Conservation (phyloP, 2,329 filamentous ascomycete species). For the Dichotomopilus funicola region DNA sequence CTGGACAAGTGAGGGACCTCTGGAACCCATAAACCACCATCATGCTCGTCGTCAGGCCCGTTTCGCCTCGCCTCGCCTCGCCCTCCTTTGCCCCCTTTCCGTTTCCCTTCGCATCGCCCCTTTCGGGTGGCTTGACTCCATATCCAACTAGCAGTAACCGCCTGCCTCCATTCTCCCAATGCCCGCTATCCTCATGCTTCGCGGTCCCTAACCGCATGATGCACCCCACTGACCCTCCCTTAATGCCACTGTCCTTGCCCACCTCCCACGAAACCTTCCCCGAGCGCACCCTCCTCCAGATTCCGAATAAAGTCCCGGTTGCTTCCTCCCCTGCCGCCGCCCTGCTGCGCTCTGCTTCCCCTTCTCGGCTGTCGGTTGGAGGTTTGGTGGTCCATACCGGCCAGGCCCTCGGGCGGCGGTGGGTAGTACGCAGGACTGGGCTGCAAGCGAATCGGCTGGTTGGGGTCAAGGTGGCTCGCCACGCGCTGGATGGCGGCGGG, state of each 20-base stretch:
- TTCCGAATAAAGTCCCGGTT: slow-evolving; percentile 90
- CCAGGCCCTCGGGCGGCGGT: slow-evolving; percentile 77
- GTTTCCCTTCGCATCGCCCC: not conserved
- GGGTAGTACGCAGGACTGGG: slow-evolving; percentile 97
- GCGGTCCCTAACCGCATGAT: no score
- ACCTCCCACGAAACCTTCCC: slow-evolving; percentile 74
- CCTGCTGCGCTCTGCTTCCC: slow-evolving; percentile 63
- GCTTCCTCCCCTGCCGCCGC: slow-evolving; percentile 34
- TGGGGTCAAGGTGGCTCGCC: slow-evolving; percentile 92
- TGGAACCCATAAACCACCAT: no score
- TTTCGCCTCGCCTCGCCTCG: not conserved
- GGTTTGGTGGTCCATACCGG: slow-evolving; percentile 55
- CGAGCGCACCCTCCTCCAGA: slow-evolving; percentile 86
- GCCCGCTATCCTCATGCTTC: not conserved
- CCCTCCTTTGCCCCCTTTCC: not conserved
- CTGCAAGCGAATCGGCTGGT: slow-evolving; percentile 85
- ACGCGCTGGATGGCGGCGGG: slow-evolving; percentile 89
- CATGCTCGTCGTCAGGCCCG: no score
- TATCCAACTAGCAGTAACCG: not conserved
- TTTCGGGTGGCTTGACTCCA: not conserved
- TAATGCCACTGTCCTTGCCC: slow-evolving; percentile 64
- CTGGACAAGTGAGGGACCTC: not conserved
- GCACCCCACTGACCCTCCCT: slow-evolving; percentile 12
- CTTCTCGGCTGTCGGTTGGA: slow-evolving; percentile 56
- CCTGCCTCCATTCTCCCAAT: not conserved